phyloP scores from a whole-genome alignment of 2,329 filamentous ascomycete genomes.

The Aspergillus sp. region DNA sequence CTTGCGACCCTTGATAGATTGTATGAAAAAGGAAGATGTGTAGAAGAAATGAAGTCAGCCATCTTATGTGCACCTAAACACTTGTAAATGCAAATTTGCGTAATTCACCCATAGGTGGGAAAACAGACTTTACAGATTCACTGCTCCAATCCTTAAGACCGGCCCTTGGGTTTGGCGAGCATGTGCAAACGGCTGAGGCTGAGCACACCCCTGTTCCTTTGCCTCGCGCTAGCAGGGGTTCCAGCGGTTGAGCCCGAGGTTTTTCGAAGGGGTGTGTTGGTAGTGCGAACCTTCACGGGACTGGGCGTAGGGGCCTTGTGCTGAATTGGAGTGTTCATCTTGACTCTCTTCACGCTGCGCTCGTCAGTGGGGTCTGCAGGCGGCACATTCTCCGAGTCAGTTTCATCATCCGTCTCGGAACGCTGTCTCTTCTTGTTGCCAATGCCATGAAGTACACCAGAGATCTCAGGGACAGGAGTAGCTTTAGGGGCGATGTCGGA shows the following conservation, averaged over 20 bases:
- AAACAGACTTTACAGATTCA: too few relatives aligned
- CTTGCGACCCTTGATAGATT: too few relatives aligned
- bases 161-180: constrained; percentile 42
- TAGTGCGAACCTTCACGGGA: constrained; percentile 27
- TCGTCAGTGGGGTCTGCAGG: constrained; percentile 16
- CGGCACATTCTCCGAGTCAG: constrained; percentile 28
- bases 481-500: constrained; percentile 19
- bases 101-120: too few relatives aligned
- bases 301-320: constrained; percentile 21
- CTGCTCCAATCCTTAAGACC: constrained; percentile 15
- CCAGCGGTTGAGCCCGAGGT: constrained; percentile 12
- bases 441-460: constrained; percentile 35
- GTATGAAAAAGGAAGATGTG: background rate
- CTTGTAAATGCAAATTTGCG: constrained; percentile 7
- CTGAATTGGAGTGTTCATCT: constrained; percentile 22
- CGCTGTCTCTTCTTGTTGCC: constrained; percentile 37
- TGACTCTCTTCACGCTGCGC: constrained; percentile 33
- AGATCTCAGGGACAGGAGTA: constrained; percentile 21
- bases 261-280: constrained; percentile 26
- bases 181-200: constrained; percentile 45
- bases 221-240: constrained; percentile 25
- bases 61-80: constrained; percentile 5
- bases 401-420: constrained; percentile 25
- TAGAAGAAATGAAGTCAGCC: background rate
- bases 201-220: constrained; percentile 28